These are phyloP conservation scores for Cryptococcus amylolentus DNA, from an alignment of 1,284 basidiomycete genomes.

Conservation along the genomic window DNA sequence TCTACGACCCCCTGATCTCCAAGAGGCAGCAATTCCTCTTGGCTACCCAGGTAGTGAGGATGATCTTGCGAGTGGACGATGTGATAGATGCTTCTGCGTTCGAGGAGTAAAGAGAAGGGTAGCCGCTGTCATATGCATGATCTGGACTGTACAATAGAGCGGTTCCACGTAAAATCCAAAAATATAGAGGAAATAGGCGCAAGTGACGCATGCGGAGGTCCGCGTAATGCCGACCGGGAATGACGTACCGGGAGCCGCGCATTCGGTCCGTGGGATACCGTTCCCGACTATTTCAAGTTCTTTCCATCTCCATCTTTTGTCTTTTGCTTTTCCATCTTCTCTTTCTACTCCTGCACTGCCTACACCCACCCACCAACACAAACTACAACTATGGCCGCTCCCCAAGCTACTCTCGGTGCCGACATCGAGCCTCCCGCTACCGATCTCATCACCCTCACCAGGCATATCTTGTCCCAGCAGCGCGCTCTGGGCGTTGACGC, in stretches of 20 bases:
- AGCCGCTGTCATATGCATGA: not conserved
- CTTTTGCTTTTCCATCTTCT: not conserved
- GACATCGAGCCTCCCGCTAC: slow-evolving; percentile 70
- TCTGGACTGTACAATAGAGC: not conserved
- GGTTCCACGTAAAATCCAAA: not conserved
- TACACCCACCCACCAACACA: not conserved
- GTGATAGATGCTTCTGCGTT: slow-evolving; percentile 47
- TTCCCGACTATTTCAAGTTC: not conserved
- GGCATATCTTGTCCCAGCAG: slow-evolving; percentile 82
- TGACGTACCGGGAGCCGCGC: not conserved
- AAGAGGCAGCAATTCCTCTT: slow-evolving; percentile 96
- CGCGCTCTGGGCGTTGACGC: slow-evolving; percentile 71
- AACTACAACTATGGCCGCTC: slow-evolving; percentile 12
- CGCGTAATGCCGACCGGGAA: slow-evolving; percentile 1
- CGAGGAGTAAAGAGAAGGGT: slow-evolving; percentile 20
- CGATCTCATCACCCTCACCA: slow-evolving; percentile 86
- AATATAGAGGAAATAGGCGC: not conserved
- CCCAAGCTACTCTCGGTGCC: slow-evolving; percentile 16
- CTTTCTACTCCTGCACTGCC: not conserved
- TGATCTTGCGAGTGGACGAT: slow-evolving; percentile 50
- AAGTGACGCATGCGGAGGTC: not conserved
- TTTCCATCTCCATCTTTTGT: not conserved
- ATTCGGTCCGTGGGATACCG: not conserved
- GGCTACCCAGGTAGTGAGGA: slow-evolving; percentile 78
- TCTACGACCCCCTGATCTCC: slow-evolving; percentile 94